phyloP scores from a whole-genome alignment of 2,329 filamentous ascomycete genomes.

The Xylaria arbuscula region DNA sequence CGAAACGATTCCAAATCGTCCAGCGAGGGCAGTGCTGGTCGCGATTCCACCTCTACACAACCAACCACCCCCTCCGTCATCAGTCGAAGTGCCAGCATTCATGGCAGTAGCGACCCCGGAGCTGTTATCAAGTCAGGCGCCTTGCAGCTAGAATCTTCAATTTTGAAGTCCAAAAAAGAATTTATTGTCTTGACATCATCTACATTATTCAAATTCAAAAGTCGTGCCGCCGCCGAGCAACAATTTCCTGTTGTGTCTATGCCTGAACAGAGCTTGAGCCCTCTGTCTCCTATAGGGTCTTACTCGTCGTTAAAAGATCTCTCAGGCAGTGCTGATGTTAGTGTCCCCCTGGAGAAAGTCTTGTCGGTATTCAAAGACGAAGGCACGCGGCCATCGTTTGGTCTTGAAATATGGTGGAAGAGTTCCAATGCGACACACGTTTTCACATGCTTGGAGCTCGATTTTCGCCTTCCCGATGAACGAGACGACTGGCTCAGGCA shows the following conservation, averaged over 20 bases:
- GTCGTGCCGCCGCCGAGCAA: conserved; percentile 58
- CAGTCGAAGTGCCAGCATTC: conserved; percentile 47
- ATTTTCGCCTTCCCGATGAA: conserved; percentile 61
- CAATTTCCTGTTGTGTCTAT: conserved; percentile 59
- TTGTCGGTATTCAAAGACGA: conserved; percentile 66
- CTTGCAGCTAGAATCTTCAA: conserved; percentile 61
- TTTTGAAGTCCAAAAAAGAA: conserved; percentile 61
- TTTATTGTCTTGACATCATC: conserved; percentile 65
- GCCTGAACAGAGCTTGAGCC: conserved; percentile 49
- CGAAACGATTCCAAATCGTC: conserved; percentile 49
- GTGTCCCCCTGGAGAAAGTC: conserved; percentile 62
- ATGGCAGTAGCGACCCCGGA: conserved; percentile 44
- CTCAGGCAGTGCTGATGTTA: conserved; percentile 48
- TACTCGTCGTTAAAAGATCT: conserved; percentile 43
- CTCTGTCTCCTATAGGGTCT: conserved; percentile 53
- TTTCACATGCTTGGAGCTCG: conserved; percentile 61
- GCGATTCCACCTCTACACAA: conserved; percentile 47
- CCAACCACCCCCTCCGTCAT: conserved; percentile 48
- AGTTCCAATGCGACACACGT: conserved; percentile 53
- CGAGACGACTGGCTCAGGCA: conserved; percentile 62
- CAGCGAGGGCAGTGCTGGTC: conserved; percentile 45
- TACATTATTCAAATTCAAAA: conserved; percentile 63
- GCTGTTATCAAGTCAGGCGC: conserved; percentile 57
- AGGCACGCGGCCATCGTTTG: conserved; percentile 60
- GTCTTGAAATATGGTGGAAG: conserved; percentile 68